Evolutionary conservation across 495 filamentous ascomycete genomes (phyloP).

Genomic region (Aspergillus haitiensis): DNA sequence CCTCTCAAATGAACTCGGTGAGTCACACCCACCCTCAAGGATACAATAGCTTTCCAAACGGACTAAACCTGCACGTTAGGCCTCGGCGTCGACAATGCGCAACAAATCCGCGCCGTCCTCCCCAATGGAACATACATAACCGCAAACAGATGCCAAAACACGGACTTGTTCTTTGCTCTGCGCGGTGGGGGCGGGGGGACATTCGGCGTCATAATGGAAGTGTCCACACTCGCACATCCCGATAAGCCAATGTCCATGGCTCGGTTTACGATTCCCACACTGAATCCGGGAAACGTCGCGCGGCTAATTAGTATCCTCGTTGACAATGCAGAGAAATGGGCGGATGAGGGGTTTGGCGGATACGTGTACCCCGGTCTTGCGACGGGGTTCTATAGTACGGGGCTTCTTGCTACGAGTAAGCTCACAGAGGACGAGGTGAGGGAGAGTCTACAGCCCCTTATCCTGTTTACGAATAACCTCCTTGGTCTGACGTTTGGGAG

Average conservation of each 20-base stretch:
- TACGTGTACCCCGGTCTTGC: constrained; percentile 27
- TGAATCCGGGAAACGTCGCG: constrained; percentile 27
- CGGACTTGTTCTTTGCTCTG: constrained; percentile 54
- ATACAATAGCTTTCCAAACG: too few relatives aligned
- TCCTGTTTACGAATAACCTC: constrained; percentile 32
- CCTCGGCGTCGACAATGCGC: constrained; percentile 49
- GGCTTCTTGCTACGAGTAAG: constrained; percentile 42
- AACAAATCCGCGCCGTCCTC: constrained; percentile 46
- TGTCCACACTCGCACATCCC: constrained; percentile 42
- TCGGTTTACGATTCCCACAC: constrained; percentile 36
- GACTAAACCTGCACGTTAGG: too few relatives aligned
- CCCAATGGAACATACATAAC: constrained; percentile 44
- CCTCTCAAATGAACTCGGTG: constrained; percentile 40
- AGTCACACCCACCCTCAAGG: too few relatives aligned
- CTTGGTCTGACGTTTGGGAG: neutral
- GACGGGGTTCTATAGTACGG: constrained; percentile 27
- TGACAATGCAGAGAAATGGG: constrained; percentile 43
- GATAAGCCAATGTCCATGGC: constrained; percentile 32
- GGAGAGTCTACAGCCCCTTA: constrained; percentile 30
- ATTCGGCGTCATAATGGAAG: constrained; percentile 52
- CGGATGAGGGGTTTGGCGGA: constrained; percentile 49
- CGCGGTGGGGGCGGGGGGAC: constrained; percentile 58
- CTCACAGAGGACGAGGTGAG: constrained; percentile 33
- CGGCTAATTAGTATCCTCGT: constrained; percentile 41
- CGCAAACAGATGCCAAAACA: constrained; percentile 42